Percentiles rank a stretch among this genome's conserved stretches.
Evolutionary conservation across 345 rosid species (phyloP).

Genomic region (rapeseed (Brassica napus)): Da-Ae NC_063451.1:3554501-3555000

Average conservation of each 20-base stretch:
- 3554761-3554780: conserved; percentile 30
- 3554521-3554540: conserved; percentile 67
- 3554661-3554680: conserved; percentile 75
- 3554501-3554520: conserved; percentile 70
- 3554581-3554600: conserved; percentile 64
- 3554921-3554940: too few relatives aligned
- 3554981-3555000: too few relatives aligned
- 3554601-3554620: conserved; percentile 63
- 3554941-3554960: too few relatives aligned
- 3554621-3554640: conserved; percentile 83
- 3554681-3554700: conserved; percentile 43
- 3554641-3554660: conserved; percentile 80
- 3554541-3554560: conserved; percentile 34
- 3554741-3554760: conserved; percentile 38
- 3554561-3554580: conserved; percentile 39
- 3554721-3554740: conserved; percentile 22
- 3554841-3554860: conserved; percentile 28
- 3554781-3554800: conserved; percentile 25
- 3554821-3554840: conserved; percentile 17
- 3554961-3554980: too few relatives aligned
- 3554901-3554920: too few relatives aligned
- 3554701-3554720: conserved; percentile 38
- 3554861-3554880: conserved; percentile 28
- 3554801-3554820: conserved; percentile 22
- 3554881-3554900: too few relatives aligned